Evolutionary conservation across 345 rosid genomes (phyloP).

Genomic region (Populus simonii): DNA sequence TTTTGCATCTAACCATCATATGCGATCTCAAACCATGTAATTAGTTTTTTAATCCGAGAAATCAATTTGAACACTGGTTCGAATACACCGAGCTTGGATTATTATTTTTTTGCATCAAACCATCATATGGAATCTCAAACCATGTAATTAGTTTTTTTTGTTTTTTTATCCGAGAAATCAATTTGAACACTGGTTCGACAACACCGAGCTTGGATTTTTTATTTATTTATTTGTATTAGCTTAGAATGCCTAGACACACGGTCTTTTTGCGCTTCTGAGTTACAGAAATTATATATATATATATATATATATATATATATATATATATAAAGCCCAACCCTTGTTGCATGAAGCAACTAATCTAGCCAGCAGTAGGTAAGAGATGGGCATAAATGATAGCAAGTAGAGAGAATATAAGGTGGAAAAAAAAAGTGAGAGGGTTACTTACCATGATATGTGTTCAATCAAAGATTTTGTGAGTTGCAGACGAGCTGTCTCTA

Average conservation of each 20-base stretch:
- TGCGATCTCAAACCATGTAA: not conserved
- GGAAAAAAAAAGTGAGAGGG: not conserved
- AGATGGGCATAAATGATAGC: not conserved
- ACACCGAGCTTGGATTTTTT: not conserved
- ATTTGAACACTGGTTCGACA: not conserved
- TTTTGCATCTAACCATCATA: not conserved
- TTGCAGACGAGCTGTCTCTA: not conserved
- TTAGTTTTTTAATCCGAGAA: not conserved
- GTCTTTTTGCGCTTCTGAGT: not conserved
- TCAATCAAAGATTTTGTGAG: not conserved
- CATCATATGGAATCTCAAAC: not conserved
- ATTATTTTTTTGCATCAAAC: not conserved
- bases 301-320: too few species aligned
- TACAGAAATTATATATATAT: not conserved
- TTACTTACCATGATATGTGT: too few species aligned
- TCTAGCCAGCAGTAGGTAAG: not conserved
- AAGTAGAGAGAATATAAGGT: not conserved
- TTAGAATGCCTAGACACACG: too few species aligned
- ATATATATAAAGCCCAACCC: not conserved
- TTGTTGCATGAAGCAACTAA: not conserved
- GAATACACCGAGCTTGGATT: not conserved
- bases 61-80: not conserved
- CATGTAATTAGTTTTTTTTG: too few species aligned
- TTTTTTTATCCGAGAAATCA: not conserved
- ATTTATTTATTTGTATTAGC: too few species aligned